Evolutionary conservation across 108 stramenopile species (phyloP).

Genomic region (Cyclotella cryptica): DNA sequence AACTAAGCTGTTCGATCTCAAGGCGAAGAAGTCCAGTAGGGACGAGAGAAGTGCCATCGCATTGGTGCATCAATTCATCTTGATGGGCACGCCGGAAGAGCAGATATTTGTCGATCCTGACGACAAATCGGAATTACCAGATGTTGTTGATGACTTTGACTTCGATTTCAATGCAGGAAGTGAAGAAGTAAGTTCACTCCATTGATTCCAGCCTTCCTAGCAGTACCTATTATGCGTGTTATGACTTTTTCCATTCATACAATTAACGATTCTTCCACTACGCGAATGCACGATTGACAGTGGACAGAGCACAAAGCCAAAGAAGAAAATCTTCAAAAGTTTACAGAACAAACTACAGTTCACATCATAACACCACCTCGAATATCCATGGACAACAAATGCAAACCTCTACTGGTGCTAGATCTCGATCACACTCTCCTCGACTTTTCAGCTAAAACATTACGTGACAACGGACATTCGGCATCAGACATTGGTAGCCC

Average conservation of each 20-base stretch:
- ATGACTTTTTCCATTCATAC: no score
- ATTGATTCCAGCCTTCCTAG: no score
- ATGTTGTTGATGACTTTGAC: slow-evolving; percentile 93
- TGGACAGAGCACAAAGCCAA: slow-evolving; percentile 88
- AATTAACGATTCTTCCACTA: no score
- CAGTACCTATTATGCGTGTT: no score
- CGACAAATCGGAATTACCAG: slow-evolving; percentile 80
- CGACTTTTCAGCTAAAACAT: slow-evolving; percentile 78
- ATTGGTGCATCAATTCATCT: slow-evolving; percentile 77
- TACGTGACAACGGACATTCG: slow-evolving; percentile 49
- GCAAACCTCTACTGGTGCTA: slow-evolving; percentile 89
- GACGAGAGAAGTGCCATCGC: slow-evolving; percentile 14
- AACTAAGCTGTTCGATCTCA: slow-evolving; percentile 63
- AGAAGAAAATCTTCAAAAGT: slow-evolving; percentile 85
- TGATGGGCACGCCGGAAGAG: slow-evolving; percentile 96
- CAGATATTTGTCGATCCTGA: slow-evolving; percentile 92
- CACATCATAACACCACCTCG: slow-evolving; percentile 91
- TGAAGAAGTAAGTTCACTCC: slow-evolving; percentile 33
- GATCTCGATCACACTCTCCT: slow-evolving; percentile 97
- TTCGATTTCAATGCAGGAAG: slow-evolving; percentile 87
- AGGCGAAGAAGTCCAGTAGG: slow-evolving; percentile 60
- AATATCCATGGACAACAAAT: slow-evolving; percentile 17
- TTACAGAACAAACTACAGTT: slow-evolving; percentile 83
- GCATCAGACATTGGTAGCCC: slow-evolving; percentile 25
- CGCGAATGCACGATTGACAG: slow-evolving; percentile 12